Evolutionary conservation across 2,329 filamentous ascomycete species (phyloP), one percentile per base, ranked within the genome.

Genomic region (Uncinocarpus reesii): DNA sequence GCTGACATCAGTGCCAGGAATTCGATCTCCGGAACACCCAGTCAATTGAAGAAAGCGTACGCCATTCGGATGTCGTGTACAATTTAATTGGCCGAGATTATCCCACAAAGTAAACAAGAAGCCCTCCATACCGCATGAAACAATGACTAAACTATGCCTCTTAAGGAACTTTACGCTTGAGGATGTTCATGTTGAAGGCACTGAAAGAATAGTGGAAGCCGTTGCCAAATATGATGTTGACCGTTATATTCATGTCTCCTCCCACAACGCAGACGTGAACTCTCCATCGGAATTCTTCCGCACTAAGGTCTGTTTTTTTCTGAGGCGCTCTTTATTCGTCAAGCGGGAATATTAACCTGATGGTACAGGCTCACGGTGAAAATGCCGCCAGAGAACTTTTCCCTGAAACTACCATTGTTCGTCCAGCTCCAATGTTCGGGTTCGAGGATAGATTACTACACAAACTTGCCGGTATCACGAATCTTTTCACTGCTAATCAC

Each of bases 161-260:
- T 3, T 11, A 53, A 89, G 84, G 76, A 98, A 98, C 76, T 98
- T 95, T 69, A 80, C 83, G 49, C 76, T 95, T 52, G 83, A 86
- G 59, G 90, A 96, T 65, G 88, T 96, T 35, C 88, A 98, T 61
- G 80, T 96, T 32, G 88, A 95, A 66, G 88, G 90, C 53, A 83
- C 85, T 15, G 84, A 93, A 71, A 83, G 92, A 57, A 98, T 98
- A 60, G 86, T 80, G 43, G 87, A 95, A 64, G 88, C 92, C 46
- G 87, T 88, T 46, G 92, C 90, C 60, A 98, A 98, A 71, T 98
- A 98, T 70, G 90, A 98, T 61, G 81, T 95, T 57, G 92, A 98
- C 70, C 83, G 92, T 56, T 98, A 86, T 69, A 88, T 98, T 56
- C 92, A 98, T 60, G 82, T 98, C 58, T 98, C 92, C 7, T 95